These are phyloP conservation scores for Alternaria ethzedia DNA, from an alignment of 2,329 filamentous ascomycete genomes.

Conservation along the genomic window DNA sequence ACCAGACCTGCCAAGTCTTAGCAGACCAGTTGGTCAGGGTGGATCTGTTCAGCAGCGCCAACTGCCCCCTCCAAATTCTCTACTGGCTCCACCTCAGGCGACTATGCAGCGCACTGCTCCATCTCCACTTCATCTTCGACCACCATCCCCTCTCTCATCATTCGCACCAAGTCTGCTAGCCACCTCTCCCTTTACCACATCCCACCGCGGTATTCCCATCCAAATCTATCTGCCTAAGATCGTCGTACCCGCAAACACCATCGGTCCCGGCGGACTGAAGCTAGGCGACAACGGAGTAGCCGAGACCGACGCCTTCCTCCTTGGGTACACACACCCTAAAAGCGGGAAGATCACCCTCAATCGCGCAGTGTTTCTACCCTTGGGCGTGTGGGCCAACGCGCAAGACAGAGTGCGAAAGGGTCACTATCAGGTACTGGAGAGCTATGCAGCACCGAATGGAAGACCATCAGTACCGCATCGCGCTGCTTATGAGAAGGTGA, in stretches of 20 bases:
- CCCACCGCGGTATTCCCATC: slow-evolving; percentile 26
- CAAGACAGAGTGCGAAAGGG: slow-evolving; percentile 15
- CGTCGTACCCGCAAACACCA: slow-evolving; percentile 17
- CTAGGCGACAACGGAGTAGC: slow-evolving; percentile 5
- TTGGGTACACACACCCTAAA: slow-evolving; percentile 26
- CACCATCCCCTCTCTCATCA: slow-evolving; percentile 14
- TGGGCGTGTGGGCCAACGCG: slow-evolving; percentile 27
- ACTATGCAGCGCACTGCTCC: slow-evolving; percentile 25
- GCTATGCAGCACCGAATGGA: slow-evolving; percentile 17
- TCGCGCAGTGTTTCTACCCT: slow-evolving; percentile 36
- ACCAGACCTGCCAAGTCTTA: not conserved
- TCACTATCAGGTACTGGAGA: slow-evolving; percentile 27
- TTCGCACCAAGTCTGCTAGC: slow-evolving; percentile 14
- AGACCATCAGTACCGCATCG: slow-evolving; percentile 14
- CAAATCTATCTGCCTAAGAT: slow-evolving; percentile 38
- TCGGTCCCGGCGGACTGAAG: slow-evolving; percentile 9
- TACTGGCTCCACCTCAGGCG: not conserved
- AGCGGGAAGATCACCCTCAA: slow-evolving; percentile 17
- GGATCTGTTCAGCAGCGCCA: not conserved
- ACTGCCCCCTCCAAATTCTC: not conserved
- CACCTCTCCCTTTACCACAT: slow-evolving; percentile 17
- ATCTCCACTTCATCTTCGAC: slow-evolving; percentile 7
- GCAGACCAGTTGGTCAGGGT: too few relatives aligned
- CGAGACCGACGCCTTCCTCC: slow-evolving; percentile 38
- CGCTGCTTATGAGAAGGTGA: slow-evolving; percentile 28